Evolutionary conservation across 2,329 filamentous ascomycete genomes (phyloP), one percentile per base, ranked within the genome.

Genomic region (Colletotrichum sp.): DNA sequence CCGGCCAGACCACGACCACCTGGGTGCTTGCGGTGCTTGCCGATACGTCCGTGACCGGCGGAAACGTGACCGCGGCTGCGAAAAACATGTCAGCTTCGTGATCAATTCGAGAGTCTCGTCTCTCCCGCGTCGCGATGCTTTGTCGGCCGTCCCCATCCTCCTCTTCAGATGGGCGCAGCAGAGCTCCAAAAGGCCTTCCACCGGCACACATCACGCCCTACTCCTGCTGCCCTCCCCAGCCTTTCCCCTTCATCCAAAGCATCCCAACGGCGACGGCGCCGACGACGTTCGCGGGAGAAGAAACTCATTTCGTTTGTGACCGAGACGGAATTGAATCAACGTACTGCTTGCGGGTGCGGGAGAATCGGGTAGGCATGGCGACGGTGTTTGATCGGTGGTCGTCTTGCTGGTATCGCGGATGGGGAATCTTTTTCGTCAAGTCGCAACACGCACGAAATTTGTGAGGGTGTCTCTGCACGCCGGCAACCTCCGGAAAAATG

Each of bases 21-120:
- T 82, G 92, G 92, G 83, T 94, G 92, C 94, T 99, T 99, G 87
- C 97, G 92, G 94, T 98, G 96, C 95, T 99, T 99, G 88, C 97
- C 97, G 87, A 99, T 89, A 93, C 96, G 96, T 92, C 97, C 96
- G 89, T 99, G 93, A 92, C 97, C 97, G 92, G 96, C 95, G 86
- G 95, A 98, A 87, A 99, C 97, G 91, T 99, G 95, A 89, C 96
- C 96, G 92, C 96, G 96, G 92, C 94, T 96, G 86, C 84, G 55
- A 24, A 67, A 80, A 80, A 80, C 78, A 81, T 79, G 67, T 79
- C 74, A 76, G 74, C 34, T 69, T 73, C 70, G 24, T 34, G 65
- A 49, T 64, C 65, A 73, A 36, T 21, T 70, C 36, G 30, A 34
- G 28, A 74, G 39, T 55, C 24, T 30, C 59, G 39, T 49, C 44